Conservation (phyloP, 163 green algal species). For the Scenedesmus sp. region DNA sequence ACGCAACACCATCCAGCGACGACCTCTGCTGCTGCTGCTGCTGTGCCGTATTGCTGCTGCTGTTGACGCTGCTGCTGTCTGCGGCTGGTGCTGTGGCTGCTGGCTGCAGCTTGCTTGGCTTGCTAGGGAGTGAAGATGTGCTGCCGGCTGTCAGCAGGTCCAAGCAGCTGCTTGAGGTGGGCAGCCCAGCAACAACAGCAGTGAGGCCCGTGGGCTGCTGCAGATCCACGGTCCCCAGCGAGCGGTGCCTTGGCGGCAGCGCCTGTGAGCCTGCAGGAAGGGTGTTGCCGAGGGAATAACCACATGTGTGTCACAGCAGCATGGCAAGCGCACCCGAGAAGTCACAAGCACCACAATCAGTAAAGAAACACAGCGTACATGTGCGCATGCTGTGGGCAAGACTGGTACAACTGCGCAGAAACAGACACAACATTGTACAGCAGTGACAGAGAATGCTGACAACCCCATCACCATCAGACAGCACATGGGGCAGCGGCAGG, state of each 20-base stretch:
- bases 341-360: neutral
- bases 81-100: neutral
- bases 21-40: constrained; percentile 22
- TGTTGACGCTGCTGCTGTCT: constrained; percentile 5
- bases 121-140: neutral
- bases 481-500: neutral
- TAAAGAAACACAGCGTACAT: neutral
- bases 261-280: neutral
- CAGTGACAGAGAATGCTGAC: no score
- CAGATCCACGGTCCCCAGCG: neutral
- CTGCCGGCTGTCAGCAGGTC: constrained; percentile 31
- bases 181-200: neutral
- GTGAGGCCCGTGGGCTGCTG: constrained; percentile 8
- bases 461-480: neutral
- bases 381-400: neutral
- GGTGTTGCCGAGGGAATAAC: neutral
- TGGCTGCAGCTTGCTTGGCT: constrained; percentile 2
- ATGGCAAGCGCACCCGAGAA: neutral
- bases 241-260: neutral
- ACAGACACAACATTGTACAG: no score
- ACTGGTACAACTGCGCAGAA: no score
- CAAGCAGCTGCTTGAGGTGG: constrained; percentile 30
- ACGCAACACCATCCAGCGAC: neutral
- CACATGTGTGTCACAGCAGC: neutral
- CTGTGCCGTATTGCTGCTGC: constrained; percentile 6